Evolutionary conservation across 75 land plant species (phyloP).

Genomic region (Picea glauca): DNA sequence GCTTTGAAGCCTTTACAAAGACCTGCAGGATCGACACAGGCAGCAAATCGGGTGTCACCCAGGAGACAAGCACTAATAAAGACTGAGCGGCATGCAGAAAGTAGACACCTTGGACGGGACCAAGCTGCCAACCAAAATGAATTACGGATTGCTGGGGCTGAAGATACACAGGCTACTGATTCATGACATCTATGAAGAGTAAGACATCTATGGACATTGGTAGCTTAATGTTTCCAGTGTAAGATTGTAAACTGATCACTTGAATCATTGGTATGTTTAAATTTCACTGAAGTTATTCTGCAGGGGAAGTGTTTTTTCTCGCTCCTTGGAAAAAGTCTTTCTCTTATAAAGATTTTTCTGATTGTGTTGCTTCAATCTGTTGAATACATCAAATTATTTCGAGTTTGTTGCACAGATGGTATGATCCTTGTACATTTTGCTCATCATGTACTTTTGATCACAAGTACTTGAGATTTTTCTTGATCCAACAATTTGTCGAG

Average conservation of each 20-base stretch:
- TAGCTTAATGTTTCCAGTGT: constrained; percentile 1
- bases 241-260: constrained; percentile 6
- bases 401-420: constrained; percentile 6
- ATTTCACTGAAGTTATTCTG: not conserved
- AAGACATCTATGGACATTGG: not conserved
- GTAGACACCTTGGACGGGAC: not conserved
- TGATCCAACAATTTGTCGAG: constrained; percentile 10
- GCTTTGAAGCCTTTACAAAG: constrained; percentile 66
- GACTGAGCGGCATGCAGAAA: constrained; percentile 1
- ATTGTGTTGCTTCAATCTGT: not conserved
- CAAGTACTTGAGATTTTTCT: constrained; percentile 12
- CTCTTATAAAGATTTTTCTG: constrained; percentile 3
- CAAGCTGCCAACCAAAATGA: not conserved
- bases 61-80: not conserved
- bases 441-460: constrained; percentile 3
- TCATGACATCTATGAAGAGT: constrained; percentile 6
- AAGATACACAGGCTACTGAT: constrained; percentile 5
- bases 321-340: not conserved
- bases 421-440: not conserved
- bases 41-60: not conserved
- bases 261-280: not conserved
- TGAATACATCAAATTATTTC: not conserved
- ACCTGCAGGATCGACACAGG: constrained; percentile 19
- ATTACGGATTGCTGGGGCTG: not conserved
- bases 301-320: not conserved